Percentiles rank a stretch among this genome's conserved stretches.
phyloP scores from a whole-genome alignment of 2,329 filamentous ascomycete genomes.

The Acephala macrosclerotiorum region DNA sequence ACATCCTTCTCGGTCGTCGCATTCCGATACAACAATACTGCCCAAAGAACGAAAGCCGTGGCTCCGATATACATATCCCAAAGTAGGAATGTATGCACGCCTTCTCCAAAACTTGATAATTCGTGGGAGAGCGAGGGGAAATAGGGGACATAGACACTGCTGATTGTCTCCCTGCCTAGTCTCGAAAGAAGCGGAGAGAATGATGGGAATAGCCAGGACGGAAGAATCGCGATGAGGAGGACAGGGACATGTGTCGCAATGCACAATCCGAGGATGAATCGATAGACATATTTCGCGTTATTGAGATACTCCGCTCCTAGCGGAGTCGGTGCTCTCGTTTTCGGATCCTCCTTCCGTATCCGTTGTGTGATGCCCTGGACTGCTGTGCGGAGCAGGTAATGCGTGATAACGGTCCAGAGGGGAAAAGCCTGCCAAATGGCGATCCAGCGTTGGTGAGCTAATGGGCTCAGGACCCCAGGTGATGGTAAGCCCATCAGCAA shows the following conservation, averaged over 20 bases:
- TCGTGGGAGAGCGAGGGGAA: constrained; percentile 42
- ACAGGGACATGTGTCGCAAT: constrained; percentile 49
- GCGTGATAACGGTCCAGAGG: constrained; percentile 51
- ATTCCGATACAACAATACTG: constrained; percentile 46
- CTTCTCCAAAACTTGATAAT: constrained; percentile 41
- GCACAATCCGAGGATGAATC: constrained; percentile 49
- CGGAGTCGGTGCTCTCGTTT: constrained; percentile 37
- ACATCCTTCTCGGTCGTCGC: constrained; percentile 34
- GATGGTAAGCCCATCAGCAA: constrained; percentile 52
- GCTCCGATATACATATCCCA: constrained; percentile 57
- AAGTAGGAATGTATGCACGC: constrained; percentile 54
- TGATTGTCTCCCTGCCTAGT: constrained; percentile 46
- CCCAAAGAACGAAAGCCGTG: constrained; percentile 53
- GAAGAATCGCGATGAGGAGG: constrained; percentile 49
- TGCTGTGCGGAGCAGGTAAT: constrained; percentile 39
- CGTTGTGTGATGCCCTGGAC: constrained; percentile 28
- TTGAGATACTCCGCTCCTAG: constrained; percentile 34
- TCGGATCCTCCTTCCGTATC: constrained; percentile 28
- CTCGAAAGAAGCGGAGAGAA: constrained; percentile 46
- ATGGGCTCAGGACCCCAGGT: constrained; percentile 47
- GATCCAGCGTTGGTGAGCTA: constrained; percentile 55
- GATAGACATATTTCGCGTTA: constrained; percentile 35
- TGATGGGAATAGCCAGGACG: constrained; percentile 44
- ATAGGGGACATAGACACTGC: constrained; percentile 48
- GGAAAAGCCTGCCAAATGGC: constrained; percentile 60